phyloP scores from a whole-genome alignment of 495 filamentous ascomycete species.

The Penicillium antarcticum region DNA sequence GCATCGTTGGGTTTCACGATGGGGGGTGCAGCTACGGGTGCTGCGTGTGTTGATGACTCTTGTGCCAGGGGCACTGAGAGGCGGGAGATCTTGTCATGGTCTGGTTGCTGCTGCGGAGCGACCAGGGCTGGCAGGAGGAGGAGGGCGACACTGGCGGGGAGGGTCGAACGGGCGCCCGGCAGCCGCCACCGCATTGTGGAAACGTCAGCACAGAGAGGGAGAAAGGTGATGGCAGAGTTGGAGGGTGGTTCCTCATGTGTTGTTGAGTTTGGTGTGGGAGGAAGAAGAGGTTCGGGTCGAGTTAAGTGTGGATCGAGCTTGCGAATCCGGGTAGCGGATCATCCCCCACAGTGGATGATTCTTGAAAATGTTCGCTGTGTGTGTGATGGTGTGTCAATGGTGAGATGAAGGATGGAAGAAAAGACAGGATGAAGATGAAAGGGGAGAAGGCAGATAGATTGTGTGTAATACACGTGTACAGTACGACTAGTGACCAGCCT shows the following conservation, averaged over 20 bases:
- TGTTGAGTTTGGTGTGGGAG: not conserved
- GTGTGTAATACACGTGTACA: conserved; percentile 24
- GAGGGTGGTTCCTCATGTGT: conserved; percentile 1
- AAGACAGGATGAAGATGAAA: not conserved
- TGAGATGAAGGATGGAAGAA: not conserved
- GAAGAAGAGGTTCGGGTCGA: conserved; percentile 5
- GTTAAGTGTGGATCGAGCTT: conserved; percentile 21
- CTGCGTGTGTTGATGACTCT: conserved; percentile 16
- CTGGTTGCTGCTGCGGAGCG: conserved; percentile 49
- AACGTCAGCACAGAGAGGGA: conserved; percentile 25
- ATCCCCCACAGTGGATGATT: conserved; percentile 18
- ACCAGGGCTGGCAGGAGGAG: conserved; percentile 42
- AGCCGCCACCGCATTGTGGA: conserved; percentile 49
- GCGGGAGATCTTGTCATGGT: conserved; percentile 33
- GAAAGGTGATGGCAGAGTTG: not conserved
- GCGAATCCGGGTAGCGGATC: conserved; percentile 23
- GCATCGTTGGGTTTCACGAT: conserved; percentile 65
- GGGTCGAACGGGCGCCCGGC: conserved; percentile 44
- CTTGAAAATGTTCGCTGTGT: not conserved
- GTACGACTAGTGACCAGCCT: conserved; percentile 3
- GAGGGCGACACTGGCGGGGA: conserved; percentile 49
- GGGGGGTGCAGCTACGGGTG: conserved; percentile 19
- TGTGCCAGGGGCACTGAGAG: conserved; percentile 31
- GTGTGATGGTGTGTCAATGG: not conserved
- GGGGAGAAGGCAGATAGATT: conserved; percentile 10